Base-by-base conservation (phyloP, 129 eudicot species). In the Centella asiatica region DNA sequence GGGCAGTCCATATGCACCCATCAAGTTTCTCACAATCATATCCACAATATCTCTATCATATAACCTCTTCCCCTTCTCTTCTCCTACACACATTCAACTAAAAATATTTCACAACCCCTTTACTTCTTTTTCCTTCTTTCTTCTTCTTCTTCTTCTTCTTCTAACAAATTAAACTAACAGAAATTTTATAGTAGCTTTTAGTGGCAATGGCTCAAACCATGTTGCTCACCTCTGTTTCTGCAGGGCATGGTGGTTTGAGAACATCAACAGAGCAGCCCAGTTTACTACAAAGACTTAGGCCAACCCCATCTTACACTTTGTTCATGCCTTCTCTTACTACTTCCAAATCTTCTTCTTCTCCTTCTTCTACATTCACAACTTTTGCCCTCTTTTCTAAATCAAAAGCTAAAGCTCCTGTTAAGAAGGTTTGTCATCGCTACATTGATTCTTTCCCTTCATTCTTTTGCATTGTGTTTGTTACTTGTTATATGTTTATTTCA, bases 321-420 rank as follows among this genome's bases (percentile, higher is more conserved):
- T 72, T n/a, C n/a, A n/a, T 81, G 58, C 75, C 85, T 27, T 74
- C 78, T 15, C 76, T 66, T 60, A 39, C 66, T 10, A 52, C 5
- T 71, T 62, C 55, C 53, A 46, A 62, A 24, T 57, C 78, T 57
- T 61, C 72, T 34, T 47, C 77, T 18, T 68, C 78, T 42, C 66
- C 81, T 4, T 22, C 76, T 1, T 71, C 75, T 6, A 44, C 71
- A 5, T 62, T 71, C 14, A 64, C 64, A 24, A 72, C 80, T 42
- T 27, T 70, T 59, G 98, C 98, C 33, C 77, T 90, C 61, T 90
- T 90, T n/a, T n/a, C n/a, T 78, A 90, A 90, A 65, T 55, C 95
- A n/a, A 87, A 87, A 78, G 22, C 98, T 31, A 87, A 86, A 67
- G 95, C 94, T 34, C 90, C 95, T 4, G 72, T 39, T 60, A 90